Conservation (phyloP, 495 filamentous ascomycete species). For the Peziza echinospora region DNA sequence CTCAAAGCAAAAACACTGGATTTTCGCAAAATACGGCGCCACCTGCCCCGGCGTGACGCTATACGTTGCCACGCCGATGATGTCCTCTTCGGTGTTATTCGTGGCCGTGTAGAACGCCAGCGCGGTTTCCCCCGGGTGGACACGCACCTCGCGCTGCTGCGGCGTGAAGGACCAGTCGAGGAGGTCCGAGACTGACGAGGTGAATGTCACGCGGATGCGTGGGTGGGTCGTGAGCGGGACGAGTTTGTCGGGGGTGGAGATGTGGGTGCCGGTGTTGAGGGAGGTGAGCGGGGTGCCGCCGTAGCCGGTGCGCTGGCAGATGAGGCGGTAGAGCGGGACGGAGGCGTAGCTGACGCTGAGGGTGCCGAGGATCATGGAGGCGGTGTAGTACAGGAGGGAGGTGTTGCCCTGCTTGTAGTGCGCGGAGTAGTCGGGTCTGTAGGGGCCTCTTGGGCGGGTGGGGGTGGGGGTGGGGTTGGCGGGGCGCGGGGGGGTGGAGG, state of each 20-base stretch:
- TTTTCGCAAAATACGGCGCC: conserved; percentile 96
- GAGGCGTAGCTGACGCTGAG: conserved; percentile 86
- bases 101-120: conserved; percentile 96
- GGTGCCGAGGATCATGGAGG: conserved; percentile 66
- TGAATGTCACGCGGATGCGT: conserved; percentile 90
- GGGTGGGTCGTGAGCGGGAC: conserved; percentile 57
- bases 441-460: not conserved
- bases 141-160: conserved; percentile 89
- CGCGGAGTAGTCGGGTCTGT: not conserved
- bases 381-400: not conserved
- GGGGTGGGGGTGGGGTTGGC: not conserved
- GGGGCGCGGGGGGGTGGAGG: not conserved
- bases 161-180: conserved; percentile 94
- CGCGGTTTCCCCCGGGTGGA: conserved; percentile 88
- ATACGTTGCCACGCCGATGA: conserved; percentile 96
- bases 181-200: conserved; percentile 78
- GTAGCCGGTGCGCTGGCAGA: conserved; percentile 93
- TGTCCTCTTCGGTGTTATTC: conserved; percentile 69
- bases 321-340: conserved; percentile 76
- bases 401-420: not conserved
- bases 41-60: conserved; percentile 90
- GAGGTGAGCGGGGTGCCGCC: conserved; percentile 80
- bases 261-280: conserved; percentile 45
- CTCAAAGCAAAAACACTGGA: conserved; percentile 99
- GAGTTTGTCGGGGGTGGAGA: conserved; percentile 39